phyloP scores from a whole-genome alignment of 352 stramenopile species.

The Thraustochytrium sp. region DNA sequence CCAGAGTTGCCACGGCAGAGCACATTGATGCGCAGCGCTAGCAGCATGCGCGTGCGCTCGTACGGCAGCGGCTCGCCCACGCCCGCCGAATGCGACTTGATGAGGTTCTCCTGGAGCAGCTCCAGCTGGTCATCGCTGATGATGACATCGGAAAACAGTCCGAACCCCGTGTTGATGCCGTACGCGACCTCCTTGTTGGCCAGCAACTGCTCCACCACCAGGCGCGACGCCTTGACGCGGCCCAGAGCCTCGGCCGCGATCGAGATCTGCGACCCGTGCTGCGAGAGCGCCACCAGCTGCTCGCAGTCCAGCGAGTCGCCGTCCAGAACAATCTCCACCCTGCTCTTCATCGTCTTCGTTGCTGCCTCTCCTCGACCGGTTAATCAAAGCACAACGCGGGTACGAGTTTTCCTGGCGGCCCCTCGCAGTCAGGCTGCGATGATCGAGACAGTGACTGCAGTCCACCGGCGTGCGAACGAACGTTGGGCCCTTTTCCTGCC shows the following conservation, averaged over 20 bases:
- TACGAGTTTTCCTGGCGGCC: too few species aligned
- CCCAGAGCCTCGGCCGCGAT: neutral
- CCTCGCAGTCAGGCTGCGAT: too few species aligned
- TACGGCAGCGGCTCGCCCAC: conserved; percentile 68
- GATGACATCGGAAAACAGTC: conserved; percentile 79
- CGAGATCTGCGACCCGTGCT: neutral
- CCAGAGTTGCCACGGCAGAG: conserved; percentile 75
- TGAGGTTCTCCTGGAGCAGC: conserved; percentile 67
- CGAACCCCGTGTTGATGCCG: conserved; percentile 85
- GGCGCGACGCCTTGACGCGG: neutral
- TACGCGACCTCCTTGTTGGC: conserved; percentile 52
- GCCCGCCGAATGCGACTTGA: conserved; percentile 55
- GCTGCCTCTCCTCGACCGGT: too few species aligned
- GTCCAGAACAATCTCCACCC: neutral
- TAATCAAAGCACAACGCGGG: too few species aligned
- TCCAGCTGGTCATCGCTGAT: conserved; percentile 71
- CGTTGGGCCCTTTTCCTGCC: too few species aligned
- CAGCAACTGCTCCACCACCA: conserved; percentile 18
- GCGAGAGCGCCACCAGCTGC: neutral
- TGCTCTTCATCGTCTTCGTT: neutral
- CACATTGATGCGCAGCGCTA: conserved; percentile 77
- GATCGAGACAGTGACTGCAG: too few species aligned
- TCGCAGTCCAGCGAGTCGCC: conserved; percentile 12
- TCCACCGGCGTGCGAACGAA: too few species aligned
- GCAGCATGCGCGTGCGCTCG: conserved; percentile 70